Percentiles rank a stretch among this genome's conserved stretches.
These are phyloP conservation scores for Cucumis sativus DNA, from an alignment of 306 rosid genomes.

Conservation along the genomic window DNA sequence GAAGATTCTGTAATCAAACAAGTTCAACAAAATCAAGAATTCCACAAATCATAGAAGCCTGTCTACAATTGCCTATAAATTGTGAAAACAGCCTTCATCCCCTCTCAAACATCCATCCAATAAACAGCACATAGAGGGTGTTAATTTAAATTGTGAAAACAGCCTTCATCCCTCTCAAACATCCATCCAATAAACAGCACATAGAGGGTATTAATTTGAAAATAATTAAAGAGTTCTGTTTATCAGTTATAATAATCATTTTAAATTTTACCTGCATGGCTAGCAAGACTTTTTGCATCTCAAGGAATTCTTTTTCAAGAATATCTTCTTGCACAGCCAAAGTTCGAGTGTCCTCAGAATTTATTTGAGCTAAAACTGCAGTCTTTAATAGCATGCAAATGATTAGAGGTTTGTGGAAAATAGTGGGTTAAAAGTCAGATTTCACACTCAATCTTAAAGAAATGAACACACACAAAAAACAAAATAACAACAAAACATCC, in stretches of 20 bases:
- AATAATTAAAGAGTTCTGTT: not conserved
- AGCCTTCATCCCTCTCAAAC: not conserved
- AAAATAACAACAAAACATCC: not conserved
- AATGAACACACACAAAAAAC: not conserved
- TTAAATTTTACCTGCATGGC: slow-evolving; percentile 72
- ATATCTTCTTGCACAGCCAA: slow-evolving; percentile 63
- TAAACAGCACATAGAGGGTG: too few relatives aligned
- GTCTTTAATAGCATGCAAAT: slow-evolving; percentile 45
- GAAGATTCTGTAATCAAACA: not conserved
- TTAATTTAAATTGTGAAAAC: too few relatives aligned
- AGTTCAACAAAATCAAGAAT: not conserved
- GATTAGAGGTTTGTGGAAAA: slow-evolving; percentile 5
- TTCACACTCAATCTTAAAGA: not conserved
- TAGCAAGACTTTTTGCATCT: slow-evolving; percentile 72
- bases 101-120: too few relatives aligned
- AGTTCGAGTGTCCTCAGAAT: slow-evolving; percentile 70
- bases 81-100: too few relatives aligned
- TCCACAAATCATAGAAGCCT: not conserved
- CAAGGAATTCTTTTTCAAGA: slow-evolving; percentile 85
- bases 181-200: not conserved
- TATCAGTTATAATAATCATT: not conserved
- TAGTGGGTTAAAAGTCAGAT: not conserved
- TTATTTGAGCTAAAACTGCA: slow-evolving; percentile 70
- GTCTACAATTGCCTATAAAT: not conserved
- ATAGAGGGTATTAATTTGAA: not conserved